phyloP scores from a whole-genome alignment of 2,329 filamentous ascomycete genomes.

The Fusarium foetens region DNA sequence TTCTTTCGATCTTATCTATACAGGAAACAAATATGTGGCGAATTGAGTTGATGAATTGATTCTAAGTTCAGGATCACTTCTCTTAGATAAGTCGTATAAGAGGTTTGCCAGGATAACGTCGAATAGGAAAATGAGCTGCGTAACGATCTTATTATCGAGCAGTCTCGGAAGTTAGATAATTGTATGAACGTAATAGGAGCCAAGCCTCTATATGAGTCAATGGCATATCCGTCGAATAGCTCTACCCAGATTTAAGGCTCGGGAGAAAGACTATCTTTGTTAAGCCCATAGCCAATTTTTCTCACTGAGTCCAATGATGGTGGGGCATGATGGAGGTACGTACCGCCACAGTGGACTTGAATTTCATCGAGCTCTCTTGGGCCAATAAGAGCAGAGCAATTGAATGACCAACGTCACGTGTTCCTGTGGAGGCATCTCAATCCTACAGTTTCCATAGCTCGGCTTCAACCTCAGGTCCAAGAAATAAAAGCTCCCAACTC shows the following conservation, averaged over 20 bases:
- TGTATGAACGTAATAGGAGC: rapidly evolving
- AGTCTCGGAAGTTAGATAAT: rapidly evolving
- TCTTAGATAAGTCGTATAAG: slow-evolving; percentile 13
- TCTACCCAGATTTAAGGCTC: background rate
- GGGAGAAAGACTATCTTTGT: slow-evolving; percentile 2
- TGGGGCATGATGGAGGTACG: slow-evolving; percentile 35
- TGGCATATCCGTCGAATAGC: background rate
- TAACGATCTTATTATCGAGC: background rate
- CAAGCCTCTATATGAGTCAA: background rate
- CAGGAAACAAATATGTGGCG: background rate
- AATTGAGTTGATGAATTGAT: background rate
- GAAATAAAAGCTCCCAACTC: slow-evolving; percentile 43
- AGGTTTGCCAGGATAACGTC: background rate
- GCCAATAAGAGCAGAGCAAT: slow-evolving; percentile 50
- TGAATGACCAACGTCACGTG: slow-evolving; percentile 52
- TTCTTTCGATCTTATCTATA: background rate
- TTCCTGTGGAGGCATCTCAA: slow-evolving; percentile 36
- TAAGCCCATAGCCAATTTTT: slow-evolving; percentile 34
- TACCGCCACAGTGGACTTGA: slow-evolving; percentile 16
- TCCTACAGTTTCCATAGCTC: slow-evolving; percentile 41
- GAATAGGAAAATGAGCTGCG: background rate
- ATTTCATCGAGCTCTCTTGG: slow-evolving; percentile 7
- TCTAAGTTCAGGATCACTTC: background rate
- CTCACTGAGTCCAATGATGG: slow-evolving; percentile 22
- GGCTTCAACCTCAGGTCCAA: slow-evolving; percentile 43